A percentile compares a stretch with the other conserved stretches of the same genome.
These are phyloP conservation scores for Dipodascopsis uninucleata DNA, from an alignment of 805 yeast genomes.

Conservation along the genomic window DNA sequence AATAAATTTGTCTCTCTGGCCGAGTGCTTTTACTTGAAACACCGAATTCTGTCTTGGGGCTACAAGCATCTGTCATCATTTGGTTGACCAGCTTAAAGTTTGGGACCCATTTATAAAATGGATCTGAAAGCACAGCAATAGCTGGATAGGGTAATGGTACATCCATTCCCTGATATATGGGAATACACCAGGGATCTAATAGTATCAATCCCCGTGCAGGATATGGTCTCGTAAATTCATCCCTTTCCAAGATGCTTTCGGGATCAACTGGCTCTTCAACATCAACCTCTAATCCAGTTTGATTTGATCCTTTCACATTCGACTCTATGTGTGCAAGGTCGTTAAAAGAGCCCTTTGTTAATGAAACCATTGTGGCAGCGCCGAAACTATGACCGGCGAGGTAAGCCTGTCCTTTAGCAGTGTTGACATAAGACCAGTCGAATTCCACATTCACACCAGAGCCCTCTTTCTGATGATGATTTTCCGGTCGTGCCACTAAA, in stretches of 20 bases:
- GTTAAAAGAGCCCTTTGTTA: slow-evolving; percentile 21
- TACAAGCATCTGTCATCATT: slow-evolving; percentile 18
- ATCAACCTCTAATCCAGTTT: slow-evolving; percentile 14
- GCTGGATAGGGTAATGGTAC: slow-evolving; percentile 21
- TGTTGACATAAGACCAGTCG: slow-evolving; percentile 18
- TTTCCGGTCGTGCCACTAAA: slow-evolving; percentile 9
- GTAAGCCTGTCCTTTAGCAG: slow-evolving; percentile 13
- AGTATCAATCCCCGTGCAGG: slow-evolving; percentile 13
- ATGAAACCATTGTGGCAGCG: slow-evolving; percentile 27
- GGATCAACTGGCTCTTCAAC: slow-evolving; percentile 3
- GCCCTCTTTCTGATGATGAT: too few relatives aligned
- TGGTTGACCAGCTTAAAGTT: slow-evolving; percentile 21
- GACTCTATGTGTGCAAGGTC: slow-evolving; percentile 13
- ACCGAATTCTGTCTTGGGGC: too few relatives aligned
- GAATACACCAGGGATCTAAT: slow-evolving; percentile 29
- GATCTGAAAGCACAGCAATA: slow-evolving; percentile 25
- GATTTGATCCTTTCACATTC: slow-evolving; percentile 3
- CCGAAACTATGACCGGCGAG: slow-evolving; percentile 31
- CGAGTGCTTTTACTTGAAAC: slow-evolving; percentile 8
- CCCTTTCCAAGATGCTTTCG: slow-evolving; percentile 7
- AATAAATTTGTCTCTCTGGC: slow-evolving; percentile 11
- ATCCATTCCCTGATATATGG: slow-evolving; percentile 22
- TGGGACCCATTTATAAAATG: slow-evolving; percentile 22
- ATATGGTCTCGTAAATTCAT: slow-evolving; percentile 16
- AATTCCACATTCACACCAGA: slow-evolving; percentile 3